Percentiles rank a stretch among this genome's conserved stretches.
phyloP scores from a whole-genome alignment of 805 yeast genomes.

The Saturnispora sanitii region DNA sequence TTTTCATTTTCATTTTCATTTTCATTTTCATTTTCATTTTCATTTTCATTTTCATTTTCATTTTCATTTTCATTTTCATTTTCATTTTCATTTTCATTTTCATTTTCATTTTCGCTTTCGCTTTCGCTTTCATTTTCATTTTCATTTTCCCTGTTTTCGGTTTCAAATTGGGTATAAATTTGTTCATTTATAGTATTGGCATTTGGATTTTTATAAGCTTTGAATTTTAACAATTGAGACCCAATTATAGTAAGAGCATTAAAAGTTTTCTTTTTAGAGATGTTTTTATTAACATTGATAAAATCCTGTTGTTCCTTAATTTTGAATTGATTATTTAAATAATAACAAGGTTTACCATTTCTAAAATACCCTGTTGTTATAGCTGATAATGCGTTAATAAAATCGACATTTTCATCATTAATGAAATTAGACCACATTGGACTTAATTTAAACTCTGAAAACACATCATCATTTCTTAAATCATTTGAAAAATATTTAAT shows the following conservation, averaged over 20 bases:
- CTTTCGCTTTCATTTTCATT: not conserved
- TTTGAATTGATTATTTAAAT: not conserved
- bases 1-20: not conserved
- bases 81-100: too few species aligned
- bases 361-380: slow-evolving; percentile 1
- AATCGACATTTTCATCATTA: not conserved
- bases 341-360: slow-evolving; percentile 1
- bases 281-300: not conserved
- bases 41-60: too few species aligned
- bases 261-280: not conserved
- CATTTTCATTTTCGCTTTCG: too few species aligned
- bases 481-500: not conserved
- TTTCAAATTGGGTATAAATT: not conserved
- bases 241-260: not conserved
- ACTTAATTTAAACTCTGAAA: not conserved
- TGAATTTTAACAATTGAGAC: not conserved
- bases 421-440: slow-evolving; percentile 1
- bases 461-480: not conserved
- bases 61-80: too few species aligned
- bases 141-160: too few species aligned
- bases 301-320: not conserved
- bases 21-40: too few species aligned
- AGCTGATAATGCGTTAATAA: not conserved
- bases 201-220: not conserved
- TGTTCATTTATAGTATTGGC: not conserved